These are phyloP conservation scores for Globisporangium camurandrum DNA, from an alignment of 352 stramenopile genomes.

Conservation along the genomic window DNA sequence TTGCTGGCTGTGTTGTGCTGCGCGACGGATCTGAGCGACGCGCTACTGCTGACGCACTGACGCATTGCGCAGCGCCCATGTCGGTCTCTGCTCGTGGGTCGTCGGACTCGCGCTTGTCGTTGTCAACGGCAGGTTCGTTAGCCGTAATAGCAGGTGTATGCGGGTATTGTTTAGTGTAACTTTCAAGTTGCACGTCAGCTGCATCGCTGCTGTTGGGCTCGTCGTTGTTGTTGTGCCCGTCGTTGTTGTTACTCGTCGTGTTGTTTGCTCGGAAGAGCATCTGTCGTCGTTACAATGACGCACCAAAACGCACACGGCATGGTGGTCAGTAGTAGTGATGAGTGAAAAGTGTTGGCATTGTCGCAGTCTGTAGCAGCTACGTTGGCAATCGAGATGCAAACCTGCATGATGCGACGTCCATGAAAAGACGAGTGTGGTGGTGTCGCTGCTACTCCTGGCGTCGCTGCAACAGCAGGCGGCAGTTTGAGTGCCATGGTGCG, in stretches of 20 bases:
- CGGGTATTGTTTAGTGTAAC: too few species aligned
- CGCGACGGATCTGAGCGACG: too few species aligned
- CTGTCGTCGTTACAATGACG: constrained; percentile 11
- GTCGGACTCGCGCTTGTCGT: background rate
- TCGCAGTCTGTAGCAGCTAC: too few species aligned
- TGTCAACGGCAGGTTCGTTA: background rate
- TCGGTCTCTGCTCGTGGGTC: constrained; percentile 1
- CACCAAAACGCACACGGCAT: background rate
- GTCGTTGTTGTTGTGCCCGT: background rate
- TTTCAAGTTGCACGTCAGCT: too few species aligned
- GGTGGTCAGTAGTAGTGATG: background rate
- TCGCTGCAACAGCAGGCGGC: background rate
- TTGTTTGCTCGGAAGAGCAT: constrained; percentile 40
- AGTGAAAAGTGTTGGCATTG: background rate
- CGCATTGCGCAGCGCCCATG: background rate
- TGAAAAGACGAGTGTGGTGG: constrained; percentile 8
- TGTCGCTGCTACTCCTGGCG: background rate
- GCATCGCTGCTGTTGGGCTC: background rate
- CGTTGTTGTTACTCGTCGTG: constrained; percentile 1
- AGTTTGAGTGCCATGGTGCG: constrained; percentile 14
- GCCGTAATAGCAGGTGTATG: too few species aligned
- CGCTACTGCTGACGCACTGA: too few species aligned
- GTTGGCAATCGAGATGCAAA: constrained; percentile 10
- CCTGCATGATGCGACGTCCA: constrained; percentile 31
- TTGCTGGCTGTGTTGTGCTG: background rate